Evolutionary conservation across 192 early-diverging fungal species (phyloP).

Genomic region (Allomyces arbusculus): DNA sequence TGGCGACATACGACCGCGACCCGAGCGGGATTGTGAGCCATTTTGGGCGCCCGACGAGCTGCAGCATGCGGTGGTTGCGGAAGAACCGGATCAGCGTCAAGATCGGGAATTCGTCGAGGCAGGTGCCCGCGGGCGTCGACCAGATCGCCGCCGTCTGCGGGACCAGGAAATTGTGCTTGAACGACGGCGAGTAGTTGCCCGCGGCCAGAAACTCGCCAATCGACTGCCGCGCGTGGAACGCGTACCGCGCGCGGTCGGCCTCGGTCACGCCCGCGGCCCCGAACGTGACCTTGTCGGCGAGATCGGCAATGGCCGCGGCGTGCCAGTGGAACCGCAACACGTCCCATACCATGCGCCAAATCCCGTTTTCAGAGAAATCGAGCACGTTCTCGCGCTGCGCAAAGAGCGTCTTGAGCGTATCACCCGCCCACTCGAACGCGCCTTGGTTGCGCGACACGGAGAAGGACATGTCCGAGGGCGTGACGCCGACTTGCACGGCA

Average conservation of each 20-base stretch:
- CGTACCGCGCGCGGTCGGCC: background rate
- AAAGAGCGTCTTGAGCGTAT: constrained; percentile 29
- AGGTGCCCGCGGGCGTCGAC: constrained; percentile 35
- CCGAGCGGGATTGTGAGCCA: constrained; percentile 37
- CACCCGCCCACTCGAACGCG: constrained; percentile 42
- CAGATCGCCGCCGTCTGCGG: constrained; percentile 48
- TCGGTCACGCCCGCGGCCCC: constrained; percentile 12
- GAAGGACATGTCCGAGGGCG: constrained; percentile 33
- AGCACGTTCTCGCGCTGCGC: constrained; percentile 26
- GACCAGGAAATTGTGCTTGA: constrained; percentile 39
- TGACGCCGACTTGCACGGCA: constrained; percentile 17
- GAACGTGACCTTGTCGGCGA: constrained; percentile 20
- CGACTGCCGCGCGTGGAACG: constrained; percentile 5
- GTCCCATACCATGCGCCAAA: constrained; percentile 34
- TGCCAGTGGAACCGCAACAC: constrained; percentile 29
- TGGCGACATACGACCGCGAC: constrained; percentile 21
- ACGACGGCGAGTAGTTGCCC: constrained; percentile 28
- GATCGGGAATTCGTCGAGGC: constrained; percentile 31
- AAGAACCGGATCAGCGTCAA: constrained; percentile 40
- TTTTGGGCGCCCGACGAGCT: constrained; percentile 23
- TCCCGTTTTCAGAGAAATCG: constrained; percentile 6
- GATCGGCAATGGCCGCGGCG: constrained; percentile 22
- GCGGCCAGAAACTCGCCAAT: constrained; percentile 28
- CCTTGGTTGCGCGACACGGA: constrained; percentile 36
- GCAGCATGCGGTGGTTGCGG: constrained; percentile 36